These are phyloP conservation scores for Candida germanica DNA, from an alignment of 805 yeast species.

Conservation along the genomic window DNA sequence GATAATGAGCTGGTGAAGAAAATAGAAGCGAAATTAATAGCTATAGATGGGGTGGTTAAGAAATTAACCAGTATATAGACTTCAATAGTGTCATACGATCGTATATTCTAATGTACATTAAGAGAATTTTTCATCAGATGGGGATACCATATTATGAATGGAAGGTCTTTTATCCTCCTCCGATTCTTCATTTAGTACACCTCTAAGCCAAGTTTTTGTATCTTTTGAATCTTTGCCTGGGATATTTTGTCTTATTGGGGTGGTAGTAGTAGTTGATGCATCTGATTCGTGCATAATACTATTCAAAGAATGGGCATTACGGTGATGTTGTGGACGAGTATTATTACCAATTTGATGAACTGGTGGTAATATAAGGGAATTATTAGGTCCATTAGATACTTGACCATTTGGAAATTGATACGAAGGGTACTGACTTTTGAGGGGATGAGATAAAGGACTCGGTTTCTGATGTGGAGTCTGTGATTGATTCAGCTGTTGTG, in stretches of 20 bases:
- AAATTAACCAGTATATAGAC: background rate
- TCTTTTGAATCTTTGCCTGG: slow-evolving; percentile 6
- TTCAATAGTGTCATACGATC: background rate
- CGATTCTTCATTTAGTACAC: slow-evolving; percentile 24
- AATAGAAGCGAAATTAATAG: slow-evolving; percentile 12
- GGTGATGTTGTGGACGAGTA: slow-evolving; percentile 5
- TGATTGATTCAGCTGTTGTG: slow-evolving; percentile 4
- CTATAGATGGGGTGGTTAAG: slow-evolving; percentile 10
- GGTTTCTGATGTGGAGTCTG: slow-evolving; percentile 2
- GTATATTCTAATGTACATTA: slow-evolving; percentile 6
- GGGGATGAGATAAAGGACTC: slow-evolving; percentile 1
- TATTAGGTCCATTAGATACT: slow-evolving; percentile 1
- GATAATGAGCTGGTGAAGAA: slow-evolving; percentile 9
- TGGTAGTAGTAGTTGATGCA: slow-evolving; percentile 4
- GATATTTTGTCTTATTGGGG: slow-evolving; percentile 1
- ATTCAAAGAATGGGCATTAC: slow-evolving; percentile 8
- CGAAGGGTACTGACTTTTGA: background rate
- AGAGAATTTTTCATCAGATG: slow-evolving; percentile 16
- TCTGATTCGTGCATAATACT: slow-evolving; percentile 7
- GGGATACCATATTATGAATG: slow-evolving; percentile 29
- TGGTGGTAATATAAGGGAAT: slow-evolving; percentile 10
- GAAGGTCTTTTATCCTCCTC: slow-evolving; percentile 24
- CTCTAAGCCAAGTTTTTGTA: slow-evolving; percentile 25
- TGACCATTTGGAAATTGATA: slow-evolving; percentile 1
- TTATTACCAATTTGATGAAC: slow-evolving; percentile 1